Evolutionary conservation across 2,329 filamentous ascomycete genomes (phyloP), one percentile per base, ranked within the genome.

Genomic region (Aspergillus arachidicola): DNA sequence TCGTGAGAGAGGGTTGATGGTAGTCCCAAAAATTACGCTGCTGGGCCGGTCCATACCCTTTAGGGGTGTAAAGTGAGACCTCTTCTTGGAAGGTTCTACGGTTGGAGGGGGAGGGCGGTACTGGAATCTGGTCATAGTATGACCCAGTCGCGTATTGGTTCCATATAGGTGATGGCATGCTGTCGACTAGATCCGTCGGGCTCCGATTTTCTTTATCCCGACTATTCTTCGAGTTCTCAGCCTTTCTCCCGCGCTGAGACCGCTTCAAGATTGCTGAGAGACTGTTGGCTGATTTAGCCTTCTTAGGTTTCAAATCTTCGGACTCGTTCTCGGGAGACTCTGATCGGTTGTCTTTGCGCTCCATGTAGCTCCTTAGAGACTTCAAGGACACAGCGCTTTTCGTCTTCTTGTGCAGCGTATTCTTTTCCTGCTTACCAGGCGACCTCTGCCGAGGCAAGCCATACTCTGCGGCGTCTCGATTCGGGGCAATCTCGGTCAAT

Each of bases 191-290:
- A 14, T 81, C 79, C 1, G 83, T 81, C 4, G 91, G 92, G 36
- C 86, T 89, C 59, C 84, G 85, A 75, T 97, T 97, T 78, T 97
- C 93, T 78, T 96, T 96, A 76, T 94, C 89, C 71, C 86, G 89
- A 32, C 77, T 78, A 46, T 79, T 76, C 45, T 81, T 82, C 28
- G 81, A 77, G 59, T 84, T 81, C 7, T 87, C 85, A 14, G 87
- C 85, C 65, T 87, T 85, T 28, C 90, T 78, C 67, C 87, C 89
- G 72, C 89, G 92, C 59, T 89, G 84, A 11, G 92, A 93, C 61
- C 90, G 89, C 61, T 88, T 88, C 58, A 97, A 85, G 60, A 97
- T 85, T 5, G 85, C 88, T 0, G 88, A 87, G n/a, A 98, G 83
- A 74, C 93, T 96, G 36, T 91, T 91, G 4, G 91, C 86, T 0